Evolutionary conservation across 331 rosid genomes (phyloP), one percentile per base, ranked within the genome.

Genomic region (Stylosanthes scabra): DNA sequence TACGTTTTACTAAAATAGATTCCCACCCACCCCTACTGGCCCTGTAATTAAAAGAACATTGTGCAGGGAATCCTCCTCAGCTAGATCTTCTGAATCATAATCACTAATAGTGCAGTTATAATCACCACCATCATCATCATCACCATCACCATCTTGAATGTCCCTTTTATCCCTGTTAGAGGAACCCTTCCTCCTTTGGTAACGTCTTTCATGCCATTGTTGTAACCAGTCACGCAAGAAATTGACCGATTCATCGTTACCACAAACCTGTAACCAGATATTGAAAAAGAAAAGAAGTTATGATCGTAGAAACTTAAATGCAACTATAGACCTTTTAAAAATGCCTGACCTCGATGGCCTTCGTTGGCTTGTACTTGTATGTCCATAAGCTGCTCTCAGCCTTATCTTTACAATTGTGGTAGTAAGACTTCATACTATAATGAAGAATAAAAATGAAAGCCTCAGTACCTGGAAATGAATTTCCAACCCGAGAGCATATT

Each of bases 1-100:
- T 34, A 34, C 52, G 55, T 40, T 74, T 52, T 42, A 31, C 70
- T 61, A 63, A 41, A 59, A 73, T 62, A 78, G 44, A 70, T 40
- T 63, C 72, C 44, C 39, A 79, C 80, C 13, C 81, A 95, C 99
- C 92, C 99, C 97, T 44, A 76, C 67, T 50, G 96, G 96, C 56
- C 99, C 99, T 0, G 97, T 90, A 81, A 92, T 82, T 68, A 95
- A 80, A 61, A 95, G 93, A 83, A 95, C 97, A 68, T 95, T 95
- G 83, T 76, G 85, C 74, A 86, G 82, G 71, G 76, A 76, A 28
- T 74, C 86, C 68, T 82, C 87, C 65, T 80, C 91, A 9, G 71
- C 60, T 64, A 76, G 73, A 61, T 83, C 83, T 52, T 90, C 97
- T 34, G 83, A 79, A 74, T 87, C 96, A 66, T 83, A 88, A 83